Percentiles rank a stretch among this genome's conserved stretches.
These are phyloP conservation scores for Xylariaceae sp. DNA, from an alignment of 2,329 filamentous ascomycete genomes.

Conservation along the genomic window DNA sequence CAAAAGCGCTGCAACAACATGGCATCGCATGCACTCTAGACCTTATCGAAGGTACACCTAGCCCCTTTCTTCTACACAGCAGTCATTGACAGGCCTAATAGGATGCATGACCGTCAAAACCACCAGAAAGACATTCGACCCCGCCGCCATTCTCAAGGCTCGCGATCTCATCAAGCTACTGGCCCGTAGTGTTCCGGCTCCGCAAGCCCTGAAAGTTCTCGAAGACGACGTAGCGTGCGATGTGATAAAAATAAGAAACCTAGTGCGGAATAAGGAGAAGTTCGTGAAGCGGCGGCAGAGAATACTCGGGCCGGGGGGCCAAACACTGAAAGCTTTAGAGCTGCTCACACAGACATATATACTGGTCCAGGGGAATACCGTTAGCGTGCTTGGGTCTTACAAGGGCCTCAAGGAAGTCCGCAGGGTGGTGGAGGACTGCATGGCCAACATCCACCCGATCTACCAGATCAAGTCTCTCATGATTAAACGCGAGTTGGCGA, in stretches of 20 bases:
- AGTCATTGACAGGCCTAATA: conserved; percentile 21
- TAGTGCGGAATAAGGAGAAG: conserved; percentile 90
- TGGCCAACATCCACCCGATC: conserved; percentile 96
- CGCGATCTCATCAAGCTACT: conserved; percentile 93
- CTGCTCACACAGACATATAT: conserved; percentile 91
- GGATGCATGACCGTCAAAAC: conserved; percentile 92
- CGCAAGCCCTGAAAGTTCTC: conserved; percentile 91
- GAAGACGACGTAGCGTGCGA: conserved; percentile 91
- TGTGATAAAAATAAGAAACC: conserved; percentile 90
- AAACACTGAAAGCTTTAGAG: conserved; percentile 91
- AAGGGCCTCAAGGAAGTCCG: conserved; percentile 93
- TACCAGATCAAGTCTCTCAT: conserved; percentile 60
- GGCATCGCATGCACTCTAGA: conserved; percentile 92
- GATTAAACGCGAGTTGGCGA: conserved; percentile 90
- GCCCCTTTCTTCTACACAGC: background rate
- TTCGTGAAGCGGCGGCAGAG: conserved; percentile 94
- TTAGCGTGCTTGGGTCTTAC: conserved; percentile 87
- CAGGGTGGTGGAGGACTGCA: conserved; percentile 89
- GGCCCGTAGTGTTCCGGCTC: conserved; percentile 86
- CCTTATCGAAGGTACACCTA: conserved; percentile 74
- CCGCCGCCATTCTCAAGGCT: conserved; percentile 89
- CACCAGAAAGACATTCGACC: conserved; percentile 85
- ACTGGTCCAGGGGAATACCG: conserved; percentile 94
- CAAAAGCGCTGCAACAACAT: conserved; percentile 79
- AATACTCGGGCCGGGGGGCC: conserved; percentile 87